These are phyloP conservation scores for Panaeolus papilionaceus DNA, from an alignment of 768 basidiomycete species.

Conservation along the genomic window DNA sequence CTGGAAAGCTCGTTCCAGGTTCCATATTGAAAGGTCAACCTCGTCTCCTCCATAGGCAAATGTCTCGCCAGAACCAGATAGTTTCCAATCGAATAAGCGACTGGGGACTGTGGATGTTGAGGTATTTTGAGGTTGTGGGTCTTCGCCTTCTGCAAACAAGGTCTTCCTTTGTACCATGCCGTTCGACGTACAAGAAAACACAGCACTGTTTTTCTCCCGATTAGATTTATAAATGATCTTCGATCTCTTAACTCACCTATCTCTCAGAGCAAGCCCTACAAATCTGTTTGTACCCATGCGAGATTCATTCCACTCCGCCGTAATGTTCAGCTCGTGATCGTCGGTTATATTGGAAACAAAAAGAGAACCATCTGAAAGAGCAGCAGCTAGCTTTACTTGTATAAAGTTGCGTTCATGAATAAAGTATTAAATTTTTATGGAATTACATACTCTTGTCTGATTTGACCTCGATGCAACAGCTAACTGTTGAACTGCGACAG, in stretches of 20 bases:
- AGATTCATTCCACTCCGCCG: conserved; percentile 68
- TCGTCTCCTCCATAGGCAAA: conserved; percentile 90
- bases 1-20: conserved; percentile 63
- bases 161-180: conserved; percentile 67
- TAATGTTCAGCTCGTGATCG: conserved; percentile 45
- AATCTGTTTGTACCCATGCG: conserved; percentile 63
- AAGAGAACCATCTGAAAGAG: conserved; percentile 64
- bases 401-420: conserved; percentile 23
- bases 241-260: conserved; percentile 47
- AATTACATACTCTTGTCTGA: conserved; percentile 44
- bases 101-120: conserved; percentile 58
- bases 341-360: conserved; percentile 49
- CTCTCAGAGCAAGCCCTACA: conserved; percentile 61
- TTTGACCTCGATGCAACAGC: conserved; percentile 22
- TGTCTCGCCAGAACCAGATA: conserved; percentile 54
- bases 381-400: conserved; percentile 71
- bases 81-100: conserved; percentile 71
- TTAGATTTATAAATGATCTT: not conserved
- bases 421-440: conserved; percentile 3
- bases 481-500: conserved; percentile 35
- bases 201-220: conserved; percentile 40
- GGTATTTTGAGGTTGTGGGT: conserved; percentile 22
- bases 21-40: conserved; percentile 85
- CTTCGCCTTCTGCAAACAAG: conserved; percentile 30
- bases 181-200: conserved; percentile 77